Percentiles rank a stretch among this genome's conserved stretches.
Conservation (phyloP, 805 yeast species). For the Candida incommunis region DNA sequence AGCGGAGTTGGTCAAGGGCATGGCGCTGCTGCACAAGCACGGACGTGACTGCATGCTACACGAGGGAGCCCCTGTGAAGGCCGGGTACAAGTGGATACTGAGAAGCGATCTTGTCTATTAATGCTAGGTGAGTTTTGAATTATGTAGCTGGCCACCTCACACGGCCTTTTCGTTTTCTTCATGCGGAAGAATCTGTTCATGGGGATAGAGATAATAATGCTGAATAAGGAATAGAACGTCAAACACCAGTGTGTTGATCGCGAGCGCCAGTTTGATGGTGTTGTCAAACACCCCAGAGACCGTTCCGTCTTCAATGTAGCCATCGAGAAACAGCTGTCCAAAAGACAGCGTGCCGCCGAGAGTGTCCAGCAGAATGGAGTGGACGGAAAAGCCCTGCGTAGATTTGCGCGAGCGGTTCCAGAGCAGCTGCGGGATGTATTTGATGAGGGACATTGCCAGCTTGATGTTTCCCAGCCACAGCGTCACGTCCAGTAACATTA, state of each 20-base stretch:
- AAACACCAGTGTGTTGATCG: constrained; percentile 21
- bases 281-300: constrained; percentile 23
- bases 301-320: constrained; percentile 19
- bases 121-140: no score
- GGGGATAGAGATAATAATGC: constrained; percentile 9
- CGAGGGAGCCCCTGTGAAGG: constrained; percentile 37
- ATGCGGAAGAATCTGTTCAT: neutral
- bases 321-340: constrained; percentile 28
- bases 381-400: constrained; percentile 32
- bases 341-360: constrained; percentile 28
- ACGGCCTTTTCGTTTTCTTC: neutral
- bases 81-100: constrained; percentile 48
- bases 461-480: constrained; percentile 30
- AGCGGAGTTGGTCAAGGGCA: constrained; percentile 37
- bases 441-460: constrained; percentile 29
- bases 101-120: constrained; percentile 38
- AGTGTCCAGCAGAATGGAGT: constrained; percentile 28
- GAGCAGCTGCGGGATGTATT: constrained; percentile 35
- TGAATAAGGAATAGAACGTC: constrained; percentile 20
- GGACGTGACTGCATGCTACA: constrained; percentile 51
- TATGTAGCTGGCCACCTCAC: no score
- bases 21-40: constrained; percentile 49
- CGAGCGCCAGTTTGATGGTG: constrained; percentile 31
- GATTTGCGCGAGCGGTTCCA: constrained; percentile 29
- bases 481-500: constrained; percentile 25